phyloP scores from a whole-genome alignment of 352 stramenopile genomes.

The Phytophthora pseudosyringae region DNA sequence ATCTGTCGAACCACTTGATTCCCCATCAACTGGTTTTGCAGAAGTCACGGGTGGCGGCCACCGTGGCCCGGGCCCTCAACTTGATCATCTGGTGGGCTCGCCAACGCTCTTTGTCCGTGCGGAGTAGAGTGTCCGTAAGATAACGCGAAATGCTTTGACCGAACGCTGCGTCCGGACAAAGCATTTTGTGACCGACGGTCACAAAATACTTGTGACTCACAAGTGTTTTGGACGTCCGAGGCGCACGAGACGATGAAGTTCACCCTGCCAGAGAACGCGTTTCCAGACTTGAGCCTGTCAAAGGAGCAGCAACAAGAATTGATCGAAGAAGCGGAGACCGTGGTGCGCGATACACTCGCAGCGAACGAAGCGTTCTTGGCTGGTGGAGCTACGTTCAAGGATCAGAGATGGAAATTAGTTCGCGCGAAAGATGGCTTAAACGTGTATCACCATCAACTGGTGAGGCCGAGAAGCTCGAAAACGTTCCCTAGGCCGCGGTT shows the following conservation, averaged over 20 bases:
- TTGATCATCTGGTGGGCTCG: constrained; percentile 9
- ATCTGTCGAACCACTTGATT: constrained; percentile 8
- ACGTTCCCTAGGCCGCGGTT: neutral
- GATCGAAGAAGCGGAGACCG: constrained; percentile 2
- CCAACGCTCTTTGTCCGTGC: constrained; percentile 1
- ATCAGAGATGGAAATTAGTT: constrained; percentile 3
- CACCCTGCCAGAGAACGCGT: neutral
- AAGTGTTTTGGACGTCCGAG: neutral
- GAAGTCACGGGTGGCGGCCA: constrained; percentile 1
- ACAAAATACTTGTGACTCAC: too few relatives aligned
- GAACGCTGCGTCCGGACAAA: too few relatives aligned
- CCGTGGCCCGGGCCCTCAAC: neutral
- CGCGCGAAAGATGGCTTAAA: constrained; percentile 1
- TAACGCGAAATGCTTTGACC: neutral
- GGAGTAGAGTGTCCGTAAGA: neutral
- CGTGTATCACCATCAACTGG: constrained; percentile 3
- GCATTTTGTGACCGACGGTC: too few relatives aligned
- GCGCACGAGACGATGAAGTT: constrained; percentile 1
- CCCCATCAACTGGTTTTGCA: constrained; percentile 5
- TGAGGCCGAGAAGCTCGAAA: neutral
- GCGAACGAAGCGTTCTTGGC: neutral
- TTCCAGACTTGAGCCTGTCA: neutral
- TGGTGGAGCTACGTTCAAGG: neutral
- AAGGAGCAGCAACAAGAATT: constrained; percentile 6
- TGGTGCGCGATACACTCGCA: constrained; percentile 3